Conservation (phyloP, 2,329 filamentous ascomycete genomes). For the Ophiostoma ips region DNA sequence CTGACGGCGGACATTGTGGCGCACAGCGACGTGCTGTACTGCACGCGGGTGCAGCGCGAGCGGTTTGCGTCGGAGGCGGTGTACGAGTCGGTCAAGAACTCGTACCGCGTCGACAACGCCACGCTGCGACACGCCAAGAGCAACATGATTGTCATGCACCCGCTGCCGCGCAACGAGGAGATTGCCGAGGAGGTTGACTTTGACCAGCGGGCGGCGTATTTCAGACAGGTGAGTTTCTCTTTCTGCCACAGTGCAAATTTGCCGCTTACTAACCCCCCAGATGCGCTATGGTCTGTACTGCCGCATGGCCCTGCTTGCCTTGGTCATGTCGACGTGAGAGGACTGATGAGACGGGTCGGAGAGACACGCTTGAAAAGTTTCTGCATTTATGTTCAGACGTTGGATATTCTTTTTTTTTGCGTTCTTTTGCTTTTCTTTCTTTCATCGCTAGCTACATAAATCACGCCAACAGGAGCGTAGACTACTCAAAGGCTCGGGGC, state of each 20-base stretch:
- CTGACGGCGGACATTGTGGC: constrained; percentile 80
- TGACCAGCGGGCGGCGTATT: constrained; percentile 92
- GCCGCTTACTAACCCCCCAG: constrained; percentile 29
- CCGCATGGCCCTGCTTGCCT: constrained; percentile 89
- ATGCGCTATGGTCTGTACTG: constrained; percentile 97
- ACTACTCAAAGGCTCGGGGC: constrained; percentile 8
- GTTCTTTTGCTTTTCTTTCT: constrained; percentile 1
- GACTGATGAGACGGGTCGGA: constrained; percentile 5
- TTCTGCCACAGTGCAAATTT: too few relatives aligned
- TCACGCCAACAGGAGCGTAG: constrained; percentile 12
- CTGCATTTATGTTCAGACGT: not conserved
- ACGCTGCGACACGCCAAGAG: constrained; percentile 83
- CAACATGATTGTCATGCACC: constrained; percentile 91
- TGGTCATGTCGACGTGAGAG: constrained; percentile 57
- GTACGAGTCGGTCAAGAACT: constrained; percentile 80
- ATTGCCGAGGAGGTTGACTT: constrained; percentile 94
- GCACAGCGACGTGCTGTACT: constrained; percentile 85
- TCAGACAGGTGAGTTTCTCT: constrained; percentile 73
- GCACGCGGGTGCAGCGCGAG: constrained; percentile 93
- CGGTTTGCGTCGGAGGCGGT: constrained; percentile 68
- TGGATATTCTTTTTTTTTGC: not conserved
- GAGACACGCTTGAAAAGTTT: too few relatives aligned
- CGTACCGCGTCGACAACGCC: constrained; percentile 79
- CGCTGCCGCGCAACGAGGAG: constrained; percentile 84
- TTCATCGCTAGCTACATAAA: constrained; percentile 6